phyloP scores from a whole-genome alignment of 179 eudicot species.

The Amaranthus tricolor region DNA sequence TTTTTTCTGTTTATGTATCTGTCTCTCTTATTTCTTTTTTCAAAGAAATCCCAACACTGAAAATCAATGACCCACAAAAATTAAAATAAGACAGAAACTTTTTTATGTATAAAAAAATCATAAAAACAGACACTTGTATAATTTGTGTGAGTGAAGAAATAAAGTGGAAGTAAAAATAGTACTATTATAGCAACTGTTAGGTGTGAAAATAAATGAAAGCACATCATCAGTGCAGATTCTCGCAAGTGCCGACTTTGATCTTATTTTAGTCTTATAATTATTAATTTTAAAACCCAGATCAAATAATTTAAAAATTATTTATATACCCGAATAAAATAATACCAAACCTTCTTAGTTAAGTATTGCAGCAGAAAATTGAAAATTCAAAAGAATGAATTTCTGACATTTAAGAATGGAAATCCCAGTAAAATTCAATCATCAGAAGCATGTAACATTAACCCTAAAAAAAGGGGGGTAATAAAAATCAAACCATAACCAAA shows the following conservation, averaged over 20 bases:
- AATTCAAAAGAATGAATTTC: too few relatives aligned
- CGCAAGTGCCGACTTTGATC: constrained; percentile 17
- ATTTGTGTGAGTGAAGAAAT: background rate
- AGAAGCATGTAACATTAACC: too few relatives aligned
- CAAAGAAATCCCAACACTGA: constrained; percentile 14
- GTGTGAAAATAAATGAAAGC: constrained; percentile 12
- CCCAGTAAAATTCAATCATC: too few relatives aligned
- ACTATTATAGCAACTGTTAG: constrained; percentile 3
- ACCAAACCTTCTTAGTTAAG: background rate
- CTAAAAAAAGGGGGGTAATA: too few relatives aligned
- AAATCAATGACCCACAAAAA: constrained; percentile 1
- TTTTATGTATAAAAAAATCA: background rate
- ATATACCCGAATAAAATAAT: too few relatives aligned
- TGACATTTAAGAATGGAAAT: too few relatives aligned
- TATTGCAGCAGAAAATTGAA: too few relatives aligned
- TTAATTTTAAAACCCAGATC: too few relatives aligned
- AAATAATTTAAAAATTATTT: too few relatives aligned
- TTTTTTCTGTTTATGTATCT: background rate
- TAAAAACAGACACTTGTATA: background rate
- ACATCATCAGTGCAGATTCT: constrained; percentile 16
- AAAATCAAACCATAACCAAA: background rate
- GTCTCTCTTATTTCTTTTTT: background rate
- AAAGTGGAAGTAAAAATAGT: background rate
- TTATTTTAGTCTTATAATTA: too few relatives aligned
- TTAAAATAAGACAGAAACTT: background rate